phyloP scores from a whole-genome alignment of 768 basidiomycete species.

The Boletus vinaceobasis region DNA sequence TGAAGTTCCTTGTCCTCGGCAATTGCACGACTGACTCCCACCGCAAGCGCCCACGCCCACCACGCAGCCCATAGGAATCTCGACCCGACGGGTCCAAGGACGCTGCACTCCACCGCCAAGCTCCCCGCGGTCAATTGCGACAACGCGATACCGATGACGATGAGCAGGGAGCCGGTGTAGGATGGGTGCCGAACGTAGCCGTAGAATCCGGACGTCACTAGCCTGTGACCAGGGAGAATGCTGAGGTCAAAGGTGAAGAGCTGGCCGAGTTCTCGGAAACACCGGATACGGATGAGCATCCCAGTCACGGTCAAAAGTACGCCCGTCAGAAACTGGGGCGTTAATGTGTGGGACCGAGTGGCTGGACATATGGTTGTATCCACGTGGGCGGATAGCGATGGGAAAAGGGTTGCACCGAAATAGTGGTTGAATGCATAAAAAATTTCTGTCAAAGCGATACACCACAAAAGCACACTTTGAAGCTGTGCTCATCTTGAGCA shows the following conservation, averaged over 20 bases:
- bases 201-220: conserved; percentile 51
- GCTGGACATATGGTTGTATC: conserved; percentile 33
- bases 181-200: conserved; percentile 53
- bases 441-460: conserved; percentile 49
- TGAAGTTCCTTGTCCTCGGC: conserved; percentile 52
- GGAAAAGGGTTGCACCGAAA: conserved; percentile 31
- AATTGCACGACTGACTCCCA: conserved; percentile 45
- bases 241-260: conserved; percentile 62
- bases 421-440: conserved; percentile 37
- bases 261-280: conserved; percentile 50
- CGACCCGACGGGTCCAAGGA: conserved; percentile 30
- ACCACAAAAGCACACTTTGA: conserved; percentile 48
- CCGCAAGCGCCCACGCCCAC: conserved; percentile 50
- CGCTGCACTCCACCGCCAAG: conserved; percentile 42
- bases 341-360: conserved; percentile 27
- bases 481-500: conserved; percentile 32
- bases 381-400: conserved; percentile 32
- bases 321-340: conserved; percentile 46
- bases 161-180: conserved; percentile 51
- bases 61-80: conserved; percentile 37
- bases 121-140: conserved; percentile 46
- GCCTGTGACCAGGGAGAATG: conserved; percentile 47
- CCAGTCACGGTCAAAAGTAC: conserved; percentile 42
- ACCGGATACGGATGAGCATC: conserved; percentile 47
- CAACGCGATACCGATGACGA: conserved; percentile 45